Percentiles rank a stretch among this genome's conserved stretches.
phyloP scores from a whole-genome alignment of 2,329 filamentous ascomycete genomes.

The Conoideocrella luteorostrata region DNA sequence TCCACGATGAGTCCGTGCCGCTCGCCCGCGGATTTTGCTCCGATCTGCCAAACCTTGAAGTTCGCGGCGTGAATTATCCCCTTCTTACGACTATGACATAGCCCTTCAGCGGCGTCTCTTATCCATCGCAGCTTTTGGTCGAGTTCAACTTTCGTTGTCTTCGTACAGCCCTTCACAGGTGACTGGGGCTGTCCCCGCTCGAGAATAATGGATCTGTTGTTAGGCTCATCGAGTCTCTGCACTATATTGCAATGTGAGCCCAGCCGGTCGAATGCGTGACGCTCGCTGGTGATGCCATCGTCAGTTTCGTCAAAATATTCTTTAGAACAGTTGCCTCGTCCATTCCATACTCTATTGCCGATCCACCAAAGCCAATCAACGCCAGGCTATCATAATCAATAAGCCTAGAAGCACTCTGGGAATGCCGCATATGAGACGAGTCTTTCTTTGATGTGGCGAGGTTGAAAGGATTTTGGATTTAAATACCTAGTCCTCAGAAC shows the following conservation, averaged over 20 bases:
- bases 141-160: background rate
- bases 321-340: constrained; percentile 8
- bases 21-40: no score
- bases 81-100: no score
- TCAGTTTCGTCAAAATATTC: constrained; percentile 7
- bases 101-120: no score
- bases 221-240: constrained; percentile 1
- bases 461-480: no score
- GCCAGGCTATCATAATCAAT: constrained; percentile 3
- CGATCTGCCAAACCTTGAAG: no score
- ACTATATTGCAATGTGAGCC: constrained; percentile 7
- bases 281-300: constrained; percentile 4
- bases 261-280: constrained; percentile 6
- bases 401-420: background rate
- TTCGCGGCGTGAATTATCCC: no score
- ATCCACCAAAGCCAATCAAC: constrained; percentile 3
- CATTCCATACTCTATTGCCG: constrained; percentile 8
- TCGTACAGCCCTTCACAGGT: no score
- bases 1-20: no score
- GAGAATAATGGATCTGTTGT: constrained; percentile 6
- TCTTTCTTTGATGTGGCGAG: no score
- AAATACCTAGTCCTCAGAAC: no score
- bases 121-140: constrained; percentile 7
- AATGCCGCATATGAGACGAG: constrained; percentile 3
- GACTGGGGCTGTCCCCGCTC: constrained; percentile 7